Base-by-base conservation (phyloP, 2,329 filamentous ascomycete species). In the Metarhizium anisopliae region DNA sequence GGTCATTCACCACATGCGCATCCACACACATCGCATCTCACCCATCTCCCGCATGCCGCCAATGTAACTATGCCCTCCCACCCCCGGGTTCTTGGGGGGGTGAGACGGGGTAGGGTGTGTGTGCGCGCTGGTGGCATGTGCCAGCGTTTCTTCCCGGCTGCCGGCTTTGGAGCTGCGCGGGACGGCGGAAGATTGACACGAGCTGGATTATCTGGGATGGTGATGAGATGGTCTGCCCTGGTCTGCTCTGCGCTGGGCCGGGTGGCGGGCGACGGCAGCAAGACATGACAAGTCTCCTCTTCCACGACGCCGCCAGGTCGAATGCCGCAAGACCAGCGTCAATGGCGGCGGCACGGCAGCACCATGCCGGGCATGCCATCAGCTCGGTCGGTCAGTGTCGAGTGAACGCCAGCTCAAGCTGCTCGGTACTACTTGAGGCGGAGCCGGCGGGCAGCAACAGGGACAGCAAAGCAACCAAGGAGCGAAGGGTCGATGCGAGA, bases 81-180 rank as follows among this genome's bases (percentile, higher is more conserved):
- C 32, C 32, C 32, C 32, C 32, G 32, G 32, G 7, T 35, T 35
- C 32, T 35, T 35, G 20, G 20, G 18, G n/a, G n/a, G 7, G n/a
- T 25, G 45, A 11, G 18, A 49, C 18, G 45, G 20, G 4, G 20
- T 16, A 29, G 45, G 45, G 45, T 25, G 18, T 14, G 20, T 2
- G 7, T 0, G 25, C 4, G 16, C 16, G 50, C 47, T 40, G n/a
- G 35, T 54, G 43, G 50, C 52, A 57, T 55, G 50, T 57, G 56
- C 49, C 52, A 57, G 52, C 55, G 56, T 57, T 50, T 50, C 56
- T 50, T 57, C 38, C 56, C 53, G 56, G 56, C 18, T 57, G 20
- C 50, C 56, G 43, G 53, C 40, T 14, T 29, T 20, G 45, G 38
- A 40, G 14, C 53, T 50, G 52, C 45, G 43, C 52, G 56, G 52